A percentile compares a stretch with the other conserved stretches of the same genome.
Evolutionary conservation across 257 asterid species (phyloP).

Genomic region (Ilex aquifolium): DNA sequence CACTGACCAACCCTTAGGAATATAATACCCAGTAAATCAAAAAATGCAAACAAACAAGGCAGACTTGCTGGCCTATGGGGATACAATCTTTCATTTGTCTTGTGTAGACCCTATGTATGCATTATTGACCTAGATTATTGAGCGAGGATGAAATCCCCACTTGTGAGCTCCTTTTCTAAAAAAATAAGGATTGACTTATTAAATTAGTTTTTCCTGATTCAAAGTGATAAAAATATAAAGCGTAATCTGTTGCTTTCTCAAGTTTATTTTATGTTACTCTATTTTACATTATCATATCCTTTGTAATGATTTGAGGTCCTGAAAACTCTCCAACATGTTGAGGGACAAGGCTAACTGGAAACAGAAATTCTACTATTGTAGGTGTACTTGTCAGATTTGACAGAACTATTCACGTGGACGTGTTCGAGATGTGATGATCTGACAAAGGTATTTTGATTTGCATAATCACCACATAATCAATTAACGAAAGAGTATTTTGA

Average conservation of each 20-base stretch:
- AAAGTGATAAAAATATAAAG: neutral
- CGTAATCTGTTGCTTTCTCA: neutral
- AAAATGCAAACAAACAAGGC: too few relatives aligned
- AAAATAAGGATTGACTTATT: too few relatives aligned
- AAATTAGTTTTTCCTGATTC: neutral
- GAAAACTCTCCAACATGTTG: too few relatives aligned
- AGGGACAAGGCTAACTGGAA: neutral
- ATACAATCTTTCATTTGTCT: neutral
- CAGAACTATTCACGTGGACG: slow-evolving; percentile 88
- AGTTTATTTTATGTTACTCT: neutral
- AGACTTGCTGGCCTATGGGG: neutral
- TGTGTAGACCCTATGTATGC: neutral
- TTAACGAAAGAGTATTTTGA: slow-evolving; percentile 4
- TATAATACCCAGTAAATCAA: too few relatives aligned
- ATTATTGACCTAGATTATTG: neutral
- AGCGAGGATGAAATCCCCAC: neutral
- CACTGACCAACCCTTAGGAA: too few relatives aligned
- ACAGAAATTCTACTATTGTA: slow-evolving; percentile 27
- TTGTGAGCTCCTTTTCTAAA: too few relatives aligned
- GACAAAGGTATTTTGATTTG: slow-evolving; percentile 48
- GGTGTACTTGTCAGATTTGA: slow-evolving; percentile 88
- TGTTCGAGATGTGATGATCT: slow-evolving; percentile 85
- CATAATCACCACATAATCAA: neutral
- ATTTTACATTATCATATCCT: neutral
- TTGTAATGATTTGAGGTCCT: too few relatives aligned